Conservation (phyloP, 1,139 yeast species). For the Debaryomyces psychrophilus region DNA sequence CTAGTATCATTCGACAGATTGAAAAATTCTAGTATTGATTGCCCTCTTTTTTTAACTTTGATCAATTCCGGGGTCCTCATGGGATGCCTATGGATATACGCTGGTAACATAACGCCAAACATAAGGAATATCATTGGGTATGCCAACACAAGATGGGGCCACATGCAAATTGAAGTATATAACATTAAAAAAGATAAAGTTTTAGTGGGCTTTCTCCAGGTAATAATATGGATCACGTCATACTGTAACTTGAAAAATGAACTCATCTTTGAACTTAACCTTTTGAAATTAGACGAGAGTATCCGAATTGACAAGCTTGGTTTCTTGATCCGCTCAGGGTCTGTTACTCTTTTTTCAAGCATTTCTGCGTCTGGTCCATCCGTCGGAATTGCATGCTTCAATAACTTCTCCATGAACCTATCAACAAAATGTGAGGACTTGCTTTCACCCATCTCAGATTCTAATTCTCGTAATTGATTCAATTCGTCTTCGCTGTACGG, state of each 20-base stretch:
- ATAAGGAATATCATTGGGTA: slow-evolving; percentile 64
- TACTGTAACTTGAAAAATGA: slow-evolving; percentile 58
- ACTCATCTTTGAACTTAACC: slow-evolving; percentile 56
- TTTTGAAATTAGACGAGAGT: slow-evolving; percentile 53
- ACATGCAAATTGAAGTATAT: slow-evolving; percentile 62
- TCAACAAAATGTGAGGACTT: slow-evolving; percentile 55
- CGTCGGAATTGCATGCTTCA: slow-evolving; percentile 51
- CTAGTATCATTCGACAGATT: slow-evolving; percentile 46
- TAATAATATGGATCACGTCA: slow-evolving; percentile 53
- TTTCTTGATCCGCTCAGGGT: slow-evolving; percentile 45
- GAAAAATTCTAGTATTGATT: slow-evolving; percentile 54
- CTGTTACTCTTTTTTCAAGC: slow-evolving; percentile 46
- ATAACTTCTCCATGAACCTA: slow-evolving; percentile 54
- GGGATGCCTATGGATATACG: slow-evolving; percentile 73
- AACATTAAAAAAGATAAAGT: slow-evolving; percentile 55
- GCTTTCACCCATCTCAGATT: slow-evolving; percentile 5
- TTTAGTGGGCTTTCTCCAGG: slow-evolving; percentile 66
- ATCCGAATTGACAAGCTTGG: slow-evolving; percentile 56
- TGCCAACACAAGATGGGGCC: slow-evolving; percentile 70
- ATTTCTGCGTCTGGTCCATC: slow-evolving; percentile 50
- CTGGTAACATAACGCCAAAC: slow-evolving; percentile 68
- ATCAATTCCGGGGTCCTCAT: slow-evolving; percentile 47
- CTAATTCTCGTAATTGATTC: slow-evolving; percentile 3
- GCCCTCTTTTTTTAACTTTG: slow-evolving; percentile 54
- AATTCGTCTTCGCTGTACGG: slow-evolving; percentile 5